Base-by-base conservation (phyloP, 345 rosid genomes). In the Citropsis articulata region DNA sequence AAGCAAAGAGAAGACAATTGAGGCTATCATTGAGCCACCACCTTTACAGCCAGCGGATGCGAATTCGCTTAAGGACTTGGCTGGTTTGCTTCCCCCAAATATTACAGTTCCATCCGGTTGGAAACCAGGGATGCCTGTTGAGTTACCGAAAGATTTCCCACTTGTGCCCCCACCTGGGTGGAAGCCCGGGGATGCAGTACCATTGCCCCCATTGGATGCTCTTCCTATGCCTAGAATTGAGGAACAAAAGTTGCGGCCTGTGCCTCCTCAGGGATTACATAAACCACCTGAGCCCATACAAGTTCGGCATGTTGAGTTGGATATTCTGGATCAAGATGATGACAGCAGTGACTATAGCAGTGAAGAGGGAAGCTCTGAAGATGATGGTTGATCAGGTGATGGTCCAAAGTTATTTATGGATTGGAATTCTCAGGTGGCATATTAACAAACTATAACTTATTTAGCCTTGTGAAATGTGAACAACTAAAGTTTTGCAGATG, bases 61-160 rank as follows among this genome's bases (percentile, higher is more conserved):
- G 16, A 78, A 81, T 71, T 80, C 81, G 1, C 84, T 80, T 35
- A 85, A 79, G 3, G 80, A 84, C 78, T 76, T 94, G 57, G 80
- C 90, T 24, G 87, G 89, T 35, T 76, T 94, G 71, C 86, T 95
- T 83, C 95, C 97, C 18, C 80, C 88, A 0, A 89, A 90, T 70
- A 79, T 95, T 36, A 81, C 82, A 0, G 87, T 95, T 66, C 99
- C 98, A 0, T 79, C 97, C 0, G 99, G 97, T 10, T 96, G 99
- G 99, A 92, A 92, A 77, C 98, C 97, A 1, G 98, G 97, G 73
- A 94, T 92, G 98, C 97, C 99, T 0, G 97, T 96, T 79, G 92
- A 87, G 74, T 80, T 95, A 82, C 94, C 95, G 0, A 87, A 75
- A 35, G 88, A 91, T 84, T 83, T 94, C 81, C 94, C 93, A 48